A percentile compares a stretch with the other conserved stretches of the same genome.
phyloP scores from a whole-genome alignment of 345 rosid species.

The Fremontodendron californicum region DNA sequence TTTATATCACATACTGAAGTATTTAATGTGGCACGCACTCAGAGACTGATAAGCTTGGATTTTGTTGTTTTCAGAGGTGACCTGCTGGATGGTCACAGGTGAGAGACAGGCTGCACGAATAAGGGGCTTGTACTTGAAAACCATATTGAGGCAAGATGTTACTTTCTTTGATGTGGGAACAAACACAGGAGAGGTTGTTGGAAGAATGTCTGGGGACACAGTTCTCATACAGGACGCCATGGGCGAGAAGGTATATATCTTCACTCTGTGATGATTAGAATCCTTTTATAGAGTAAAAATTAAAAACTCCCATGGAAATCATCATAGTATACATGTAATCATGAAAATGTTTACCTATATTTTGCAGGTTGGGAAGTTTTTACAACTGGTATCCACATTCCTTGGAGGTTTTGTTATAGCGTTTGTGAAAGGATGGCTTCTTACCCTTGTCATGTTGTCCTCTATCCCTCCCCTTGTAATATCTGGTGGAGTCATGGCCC shows the following conservation, averaged over 20 bases:
- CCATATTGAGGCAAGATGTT: constrained; percentile 66
- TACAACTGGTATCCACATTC: constrained; percentile 52
- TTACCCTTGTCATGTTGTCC: constrained; percentile 52
- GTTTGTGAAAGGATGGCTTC: constrained; percentile 67
- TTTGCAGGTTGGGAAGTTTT: constrained; percentile 61
- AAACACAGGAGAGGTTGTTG: constrained; percentile 62
- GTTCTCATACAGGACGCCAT: constrained; percentile 74
- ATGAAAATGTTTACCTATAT: not conserved
- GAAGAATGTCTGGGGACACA: constrained; percentile 67
- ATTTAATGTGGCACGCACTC: not conserved
- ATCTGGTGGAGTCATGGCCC: constrained; percentile 45
- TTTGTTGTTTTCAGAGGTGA: constrained; percentile 44
- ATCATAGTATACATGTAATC: not conserved
- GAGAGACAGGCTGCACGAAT: constrained; percentile 65
- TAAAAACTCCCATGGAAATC: too few species aligned
- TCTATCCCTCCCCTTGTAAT: constrained; percentile 54
- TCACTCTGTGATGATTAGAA: not conserved
- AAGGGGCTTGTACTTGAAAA: constrained; percentile 50
- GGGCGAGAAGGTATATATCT: constrained; percentile 58
- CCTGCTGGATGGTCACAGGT: constrained; percentile 77
- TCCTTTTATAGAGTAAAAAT: too few species aligned
- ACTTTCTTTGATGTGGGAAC: constrained; percentile 66
- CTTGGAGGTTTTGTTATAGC: constrained; percentile 70
- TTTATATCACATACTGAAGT: not conserved
- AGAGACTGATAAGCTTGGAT: not conserved